phyloP scores from a whole-genome alignment of 2,329 filamentous ascomycete species.

The Blastomyces percursus region DNA sequence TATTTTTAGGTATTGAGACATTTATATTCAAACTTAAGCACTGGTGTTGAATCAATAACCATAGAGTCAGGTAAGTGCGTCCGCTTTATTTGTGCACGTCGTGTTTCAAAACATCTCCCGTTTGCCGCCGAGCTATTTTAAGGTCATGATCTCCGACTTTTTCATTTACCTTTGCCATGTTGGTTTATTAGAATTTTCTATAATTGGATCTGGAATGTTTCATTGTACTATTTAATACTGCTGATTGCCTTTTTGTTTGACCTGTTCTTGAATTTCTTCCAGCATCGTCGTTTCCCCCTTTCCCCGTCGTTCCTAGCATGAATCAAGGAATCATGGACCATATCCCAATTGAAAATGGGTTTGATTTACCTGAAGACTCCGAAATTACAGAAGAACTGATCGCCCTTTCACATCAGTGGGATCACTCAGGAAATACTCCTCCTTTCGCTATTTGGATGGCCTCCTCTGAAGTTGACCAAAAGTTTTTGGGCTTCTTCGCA shows the following conservation, averaged over 20 bases:
- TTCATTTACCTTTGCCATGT: neutral
- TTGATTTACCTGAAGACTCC: neutral
- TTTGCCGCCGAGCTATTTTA: conserved; percentile 5
- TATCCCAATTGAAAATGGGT: neutral
- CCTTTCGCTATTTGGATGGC: conserved; percentile 56
- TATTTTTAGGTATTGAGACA: neutral
- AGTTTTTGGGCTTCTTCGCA: conserved; percentile 84
- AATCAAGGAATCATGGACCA: neutral
- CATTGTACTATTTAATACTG: conserved; percentile 1
- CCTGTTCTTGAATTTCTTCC: neutral
- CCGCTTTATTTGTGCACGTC: neutral
- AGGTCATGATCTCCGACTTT: neutral
- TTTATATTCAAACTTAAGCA: neutral
- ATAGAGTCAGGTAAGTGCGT: conserved; percentile 4
- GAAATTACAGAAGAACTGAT: conserved; percentile 11
- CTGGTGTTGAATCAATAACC: conserved; percentile 1
- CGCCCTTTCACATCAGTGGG: conserved; percentile 14
- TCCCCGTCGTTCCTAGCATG: neutral
- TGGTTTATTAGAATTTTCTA: neutral
- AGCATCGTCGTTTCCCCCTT: neutral
- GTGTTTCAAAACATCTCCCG: conserved; percentile 1
- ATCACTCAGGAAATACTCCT: conserved; percentile 22
- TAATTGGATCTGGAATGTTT: neutral
- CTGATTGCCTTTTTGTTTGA: neutral
- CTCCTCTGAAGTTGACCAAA: conserved; percentile 93